Conservation (phyloP, 768 basidiomycete species). For the Hygrocybe punicea region DNA sequence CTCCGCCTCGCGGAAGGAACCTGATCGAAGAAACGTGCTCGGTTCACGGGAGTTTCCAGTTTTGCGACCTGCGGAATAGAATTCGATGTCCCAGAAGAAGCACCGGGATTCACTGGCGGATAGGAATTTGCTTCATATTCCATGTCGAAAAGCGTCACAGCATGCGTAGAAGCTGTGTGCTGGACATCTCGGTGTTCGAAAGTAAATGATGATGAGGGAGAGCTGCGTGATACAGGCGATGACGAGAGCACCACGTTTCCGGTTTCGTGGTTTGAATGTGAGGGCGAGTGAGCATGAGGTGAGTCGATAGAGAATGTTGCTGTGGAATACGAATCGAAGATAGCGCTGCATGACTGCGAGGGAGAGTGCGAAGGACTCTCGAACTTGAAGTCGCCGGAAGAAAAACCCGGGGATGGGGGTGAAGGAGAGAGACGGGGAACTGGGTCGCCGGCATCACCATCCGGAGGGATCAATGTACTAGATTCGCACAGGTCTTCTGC, state of each 20-base stretch:
- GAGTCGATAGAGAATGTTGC: background rate
- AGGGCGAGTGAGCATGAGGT: background rate
- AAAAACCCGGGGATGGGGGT: background rate
- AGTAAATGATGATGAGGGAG: background rate
- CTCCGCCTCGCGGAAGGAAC: slow-evolving; percentile 7
- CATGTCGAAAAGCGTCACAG: background rate
- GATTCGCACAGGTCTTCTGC: slow-evolving; percentile 51
- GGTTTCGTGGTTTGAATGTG: background rate
- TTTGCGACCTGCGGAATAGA: background rate
- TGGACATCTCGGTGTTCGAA: background rate
- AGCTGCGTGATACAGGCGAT: background rate
- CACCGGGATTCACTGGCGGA: background rate
- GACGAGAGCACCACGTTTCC: background rate
- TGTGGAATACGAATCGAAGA: background rate
- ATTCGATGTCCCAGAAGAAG: background rate
- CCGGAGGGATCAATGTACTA: slow-evolving; percentile 42
- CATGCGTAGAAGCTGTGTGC: background rate
- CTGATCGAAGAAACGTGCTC: background rate
- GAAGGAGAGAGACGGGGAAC: slow-evolving; percentile 8
- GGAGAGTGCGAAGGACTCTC: background rate
- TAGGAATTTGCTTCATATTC: background rate
- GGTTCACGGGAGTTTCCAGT: background rate
- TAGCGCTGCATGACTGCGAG: background rate
- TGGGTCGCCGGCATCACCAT: slow-evolving; percentile 42
- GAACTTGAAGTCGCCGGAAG: background rate